phyloP scores from a whole-genome alignment of 2,329 filamentous ascomycete species.

The Epicoccum sorghinum region DNA sequence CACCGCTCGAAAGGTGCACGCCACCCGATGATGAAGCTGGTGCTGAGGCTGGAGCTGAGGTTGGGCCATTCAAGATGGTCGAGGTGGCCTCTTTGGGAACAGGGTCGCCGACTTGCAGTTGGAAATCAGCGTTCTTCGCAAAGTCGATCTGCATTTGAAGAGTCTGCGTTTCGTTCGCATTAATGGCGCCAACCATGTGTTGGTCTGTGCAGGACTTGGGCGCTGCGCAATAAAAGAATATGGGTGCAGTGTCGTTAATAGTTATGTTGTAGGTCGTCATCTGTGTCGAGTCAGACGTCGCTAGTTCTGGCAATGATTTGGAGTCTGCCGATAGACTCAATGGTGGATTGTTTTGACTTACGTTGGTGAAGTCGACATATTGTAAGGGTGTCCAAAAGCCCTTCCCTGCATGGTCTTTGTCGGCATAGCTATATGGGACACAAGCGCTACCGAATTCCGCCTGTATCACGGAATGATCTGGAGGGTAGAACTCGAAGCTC shows the following conservation, averaged over 20 bases:
- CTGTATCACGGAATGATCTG: constrained; percentile 52
- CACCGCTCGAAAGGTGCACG: constrained; percentile 43
- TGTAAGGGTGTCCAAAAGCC: constrained; percentile 44
- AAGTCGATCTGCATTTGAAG: constrained; percentile 33
- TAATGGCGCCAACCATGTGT: constrained; percentile 79
- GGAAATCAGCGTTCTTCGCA: constrained; percentile 31
- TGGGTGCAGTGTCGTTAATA: constrained; percentile 44
- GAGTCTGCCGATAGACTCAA: no score
- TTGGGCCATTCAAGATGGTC: constrained; percentile 11
- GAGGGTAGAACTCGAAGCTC: constrained; percentile 48
- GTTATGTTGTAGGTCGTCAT: constrained; percentile 40
- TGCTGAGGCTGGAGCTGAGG: constrained; percentile 15
- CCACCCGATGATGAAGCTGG: not conserved
- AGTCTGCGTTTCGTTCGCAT: constrained; percentile 56
- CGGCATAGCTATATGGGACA: constrained; percentile 47
- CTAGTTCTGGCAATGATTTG: not conserved
- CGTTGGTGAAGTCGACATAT: constrained; percentile 27
- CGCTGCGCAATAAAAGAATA: constrained; percentile 57
- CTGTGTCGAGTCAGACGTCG: constrained; percentile 20
- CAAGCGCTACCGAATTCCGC: constrained; percentile 49
- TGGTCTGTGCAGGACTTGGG: constrained; percentile 67
- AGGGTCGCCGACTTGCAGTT: constrained; percentile 48
- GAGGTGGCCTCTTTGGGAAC: constrained; percentile 47
- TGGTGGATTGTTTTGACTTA: constrained; percentile 17
- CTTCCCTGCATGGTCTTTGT: constrained; percentile 24